These are phyloP conservation scores for Gastrodia elata DNA, from an alignment of 106 monocot genomes.

Conservation along the genomic window DNA sequence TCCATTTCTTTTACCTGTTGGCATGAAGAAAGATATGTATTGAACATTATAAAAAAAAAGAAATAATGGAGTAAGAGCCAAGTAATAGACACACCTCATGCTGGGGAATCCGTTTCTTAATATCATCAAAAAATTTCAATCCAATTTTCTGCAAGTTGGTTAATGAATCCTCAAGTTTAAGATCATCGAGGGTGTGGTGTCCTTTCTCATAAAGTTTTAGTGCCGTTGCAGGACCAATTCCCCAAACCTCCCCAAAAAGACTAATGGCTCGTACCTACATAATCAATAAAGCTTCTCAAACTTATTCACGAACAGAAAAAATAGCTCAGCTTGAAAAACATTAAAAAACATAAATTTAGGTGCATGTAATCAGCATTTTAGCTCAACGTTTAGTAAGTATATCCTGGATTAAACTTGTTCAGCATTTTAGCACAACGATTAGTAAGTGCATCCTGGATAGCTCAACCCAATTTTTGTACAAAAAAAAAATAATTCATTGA, in stretches of 20 bases:
- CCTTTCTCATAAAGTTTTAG: slow-evolving; percentile 95
- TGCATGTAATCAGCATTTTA: no score
- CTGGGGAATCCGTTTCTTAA: slow-evolving; percentile 78
- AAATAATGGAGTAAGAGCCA: background rate
- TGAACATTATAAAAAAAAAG: slow-evolving; percentile 2
- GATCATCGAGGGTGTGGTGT: slow-evolving; percentile 62
- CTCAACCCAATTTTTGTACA: no score
- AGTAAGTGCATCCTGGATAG: no score
- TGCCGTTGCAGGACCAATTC: slow-evolving; percentile 95
- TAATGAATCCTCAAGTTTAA: slow-evolving; percentile 67
- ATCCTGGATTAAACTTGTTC: no score
- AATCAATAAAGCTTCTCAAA: no score
- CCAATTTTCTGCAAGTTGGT: slow-evolving; percentile 71
- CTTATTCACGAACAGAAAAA: no score
- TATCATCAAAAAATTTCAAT: slow-evolving; percentile 69
- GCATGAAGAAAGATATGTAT: background rate
- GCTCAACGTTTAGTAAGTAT: no score
- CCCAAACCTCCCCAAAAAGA: slow-evolving; percentile 97
- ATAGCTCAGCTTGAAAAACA: no score
- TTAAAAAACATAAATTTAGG: no score
- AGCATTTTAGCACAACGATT: no score
- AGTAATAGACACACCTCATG: slow-evolving; percentile 46
- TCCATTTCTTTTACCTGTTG: slow-evolving; percentile 86
- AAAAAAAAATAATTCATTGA: no score
- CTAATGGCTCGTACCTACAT: slow-evolving; percentile 61